Evolutionary conservation across 2,329 filamentous ascomycete genomes (phyloP).

Genomic region (Venturiaceae sp.): DNA sequence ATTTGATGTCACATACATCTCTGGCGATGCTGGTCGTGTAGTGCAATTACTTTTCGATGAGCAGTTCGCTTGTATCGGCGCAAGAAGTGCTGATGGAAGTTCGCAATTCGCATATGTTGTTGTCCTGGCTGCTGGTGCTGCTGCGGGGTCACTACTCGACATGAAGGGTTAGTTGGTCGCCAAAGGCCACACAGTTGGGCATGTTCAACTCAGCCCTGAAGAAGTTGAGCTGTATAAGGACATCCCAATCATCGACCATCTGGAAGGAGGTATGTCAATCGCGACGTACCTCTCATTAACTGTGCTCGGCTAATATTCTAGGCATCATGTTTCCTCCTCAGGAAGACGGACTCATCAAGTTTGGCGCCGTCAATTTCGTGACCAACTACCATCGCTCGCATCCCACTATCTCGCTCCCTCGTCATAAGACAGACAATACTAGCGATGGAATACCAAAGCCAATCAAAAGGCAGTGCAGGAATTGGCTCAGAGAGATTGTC

Average conservation of each 20-base stretch:
- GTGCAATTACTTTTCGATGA: neutral
- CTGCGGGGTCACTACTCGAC: neutral
- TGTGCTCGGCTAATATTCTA: no score
- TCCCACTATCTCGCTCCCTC: slow-evolving; percentile 50
- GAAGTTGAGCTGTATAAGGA: no score
- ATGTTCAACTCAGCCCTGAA: no score
- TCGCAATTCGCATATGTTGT: neutral
- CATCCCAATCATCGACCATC: no score
- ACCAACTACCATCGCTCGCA: slow-evolving; percentile 50
- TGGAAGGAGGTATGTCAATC: no score
- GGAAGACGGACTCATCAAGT: slow-evolving; percentile 47
- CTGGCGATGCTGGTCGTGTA: neutral
- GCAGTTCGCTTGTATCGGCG: neutral
- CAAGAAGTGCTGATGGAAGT: neutral
- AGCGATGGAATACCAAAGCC: neutral
- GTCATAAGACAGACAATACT: slow-evolving; percentile 31
- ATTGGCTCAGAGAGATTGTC: slow-evolving; percentile 51
- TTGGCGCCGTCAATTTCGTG: slow-evolving; percentile 49
- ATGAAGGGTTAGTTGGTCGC: neutral
- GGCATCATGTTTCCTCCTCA: neutral
- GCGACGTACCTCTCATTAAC: no score
- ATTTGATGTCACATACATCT: neutral
- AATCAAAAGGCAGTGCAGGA: slow-evolving; percentile 21
- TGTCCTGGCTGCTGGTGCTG: neutral
- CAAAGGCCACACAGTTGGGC: no score